Evolutionary conservation across 2,329 filamentous ascomycete species (phyloP).

Genomic region (Ophiostoma himal-ulmi): DNA sequence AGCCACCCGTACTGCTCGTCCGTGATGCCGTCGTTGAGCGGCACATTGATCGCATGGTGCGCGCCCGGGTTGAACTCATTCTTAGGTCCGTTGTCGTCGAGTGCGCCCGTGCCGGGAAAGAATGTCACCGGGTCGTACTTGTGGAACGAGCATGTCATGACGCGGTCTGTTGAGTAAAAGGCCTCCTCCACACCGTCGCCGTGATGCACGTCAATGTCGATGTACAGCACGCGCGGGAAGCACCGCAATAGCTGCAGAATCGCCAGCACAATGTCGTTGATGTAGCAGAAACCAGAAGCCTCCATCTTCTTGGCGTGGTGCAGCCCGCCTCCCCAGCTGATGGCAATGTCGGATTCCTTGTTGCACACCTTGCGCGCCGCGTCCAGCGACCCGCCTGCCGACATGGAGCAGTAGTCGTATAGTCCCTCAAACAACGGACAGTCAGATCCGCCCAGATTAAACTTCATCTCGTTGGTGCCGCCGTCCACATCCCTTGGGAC

Average conservation of each 20-base stretch:
- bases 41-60: slow-evolving; percentile 85
- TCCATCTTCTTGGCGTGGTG: slow-evolving; percentile 95
- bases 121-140: slow-evolving; percentile 82
- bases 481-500: slow-evolving; percentile 61
- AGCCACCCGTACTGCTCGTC: slow-evolving; percentile 83
- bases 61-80: slow-evolving; percentile 80
- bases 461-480: slow-evolving; percentile 52
- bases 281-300: slow-evolving; percentile 95
- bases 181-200: slow-evolving; percentile 81
- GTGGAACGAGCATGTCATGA: slow-evolving; percentile 91
- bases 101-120: slow-evolving; percentile 85
- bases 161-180: slow-evolving; percentile 75
- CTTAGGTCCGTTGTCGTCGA: slow-evolving; percentile 77
- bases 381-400: slow-evolving; percentile 83
- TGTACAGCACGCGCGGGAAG: slow-evolving; percentile 82
- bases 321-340: slow-evolving; percentile 94
- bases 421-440: slow-evolving; percentile 95
- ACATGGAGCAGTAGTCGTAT: slow-evolving; percentile 91
- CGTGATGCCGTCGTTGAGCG: slow-evolving; percentile 83
- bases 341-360: slow-evolving; percentile 85
- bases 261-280: slow-evolving; percentile 95
- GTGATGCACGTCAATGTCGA: slow-evolving; percentile 85
- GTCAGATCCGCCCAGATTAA: slow-evolving; percentile 84
- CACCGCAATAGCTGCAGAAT: slow-evolving; percentile 81
- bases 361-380: slow-evolving; percentile 84